Base-by-base conservation (phyloP, 2,329 filamentous ascomycete genomes). In the Fusarium decemcellulare region DNA sequence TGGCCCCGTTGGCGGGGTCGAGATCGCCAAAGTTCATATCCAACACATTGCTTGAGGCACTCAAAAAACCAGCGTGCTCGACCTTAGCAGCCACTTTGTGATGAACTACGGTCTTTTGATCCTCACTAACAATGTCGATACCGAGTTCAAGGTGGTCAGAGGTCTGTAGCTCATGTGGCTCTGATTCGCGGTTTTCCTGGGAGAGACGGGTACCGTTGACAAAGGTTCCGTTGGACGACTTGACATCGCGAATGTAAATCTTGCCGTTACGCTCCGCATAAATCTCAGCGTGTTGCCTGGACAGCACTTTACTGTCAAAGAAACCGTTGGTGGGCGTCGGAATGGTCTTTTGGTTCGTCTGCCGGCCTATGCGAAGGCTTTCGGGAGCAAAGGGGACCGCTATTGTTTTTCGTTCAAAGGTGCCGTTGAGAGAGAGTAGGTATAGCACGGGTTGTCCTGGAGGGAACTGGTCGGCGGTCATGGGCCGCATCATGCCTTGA, bases 161-260 rank as follows among this genome's bases (percentile, higher is more conserved):
- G 63, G 95, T 94, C 75, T 95, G 92, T 36, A 99, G 84, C 77
- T 98, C 95, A 77, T 98, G 94, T 0, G 96, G 95, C 66, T 98
- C 96, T 0, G 95, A 98, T 80, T 99, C 96, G 73, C 95, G 90
- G 76, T 98, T 99, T 79, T 99, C 96, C 57, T 91, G 93, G 3
- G 96, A 98, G 63, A 99, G 81, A 32, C 96, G 91, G 58, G 92
- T 90, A 18, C 94, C 94, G 76, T 99, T 99, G 72, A 99, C 95
- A 80, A 99, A 99, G 1, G 96, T 99, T 62, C 96, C 96, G 78
- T 99, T 99, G 42, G 96, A 99, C 0, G 96, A 98, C 81, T 98
- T 99, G 74, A 99, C 93, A 81, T 99, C 96, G 61, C 95, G 90
- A 72, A 99, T 98, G 88, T 91, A 98, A 44, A 99, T 92, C 78